Base-by-base conservation (phyloP, 148 eudicot species). In the Gaultheria prostrata region DNA sequence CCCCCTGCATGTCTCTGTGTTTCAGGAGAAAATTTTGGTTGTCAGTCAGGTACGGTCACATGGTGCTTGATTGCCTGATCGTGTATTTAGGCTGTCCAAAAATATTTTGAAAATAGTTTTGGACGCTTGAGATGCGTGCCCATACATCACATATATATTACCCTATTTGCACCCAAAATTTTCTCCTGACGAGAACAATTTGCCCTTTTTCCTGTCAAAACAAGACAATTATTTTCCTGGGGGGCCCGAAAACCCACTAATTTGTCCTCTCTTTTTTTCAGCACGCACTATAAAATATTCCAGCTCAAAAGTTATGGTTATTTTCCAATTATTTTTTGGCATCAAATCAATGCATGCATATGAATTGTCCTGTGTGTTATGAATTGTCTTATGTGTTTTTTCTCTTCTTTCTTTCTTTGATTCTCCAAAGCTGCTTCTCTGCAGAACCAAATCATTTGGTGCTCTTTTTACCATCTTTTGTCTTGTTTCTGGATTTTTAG, bases 351-450 rank as follows among this genome's bases (percentile, higher is more conserved):
- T 32, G 74, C 45, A 30, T 70, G 74, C 12, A 33, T 12, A 15
- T 14, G 46, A 39, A 39, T 45, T n/a, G 24, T 21, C 26, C n/a
- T 9, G 1, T 74, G 3, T 46, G 46, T 45, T 45, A n/a, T n/a
- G n/a, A n/a, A 5, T 45, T n/a, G 24, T 21, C 26, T 46, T 9
- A 3, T 74, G 3, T 46, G 46, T 45, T 45, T n/a, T 20, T n/a
- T 9, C 53, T 46, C 2, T 75, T 45, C 15, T 75, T 8, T 3
- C 78, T 20, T 75, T 45, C 78, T 75, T 75, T n/a, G 51, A 45
- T 45, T 45, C 78, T 75, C 14, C 49, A 28, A 75, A 11, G 78
- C n/a, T 75, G 78, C 50, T 45, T 45, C 51, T 75, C 26, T 75
- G 53, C 20, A 46, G 9, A 18, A 45, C 53, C 14, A 24, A 24